Evolutionary conservation across 371 early-diverging fungal genomes (phyloP).

Genomic region (Mortierella sp.): DNA sequence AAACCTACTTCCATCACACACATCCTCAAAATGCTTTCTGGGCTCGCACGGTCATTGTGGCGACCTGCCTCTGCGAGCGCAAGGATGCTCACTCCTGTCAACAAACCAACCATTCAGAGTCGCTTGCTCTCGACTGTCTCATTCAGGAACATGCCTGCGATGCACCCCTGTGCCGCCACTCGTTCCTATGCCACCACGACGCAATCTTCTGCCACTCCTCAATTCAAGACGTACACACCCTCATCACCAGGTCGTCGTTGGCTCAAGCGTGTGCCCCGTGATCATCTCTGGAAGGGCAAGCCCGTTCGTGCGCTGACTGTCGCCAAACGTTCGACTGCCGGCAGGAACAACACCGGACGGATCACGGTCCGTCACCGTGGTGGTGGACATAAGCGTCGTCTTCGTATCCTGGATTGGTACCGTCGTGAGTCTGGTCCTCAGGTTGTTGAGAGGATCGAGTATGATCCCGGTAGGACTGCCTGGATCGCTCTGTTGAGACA

Average conservation of each 20-base stretch:
- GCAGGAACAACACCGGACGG: slow-evolving; percentile 91
- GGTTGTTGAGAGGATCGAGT: slow-evolving; percentile 90
- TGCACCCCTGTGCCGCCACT: background rate
- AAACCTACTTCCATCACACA: background rate
- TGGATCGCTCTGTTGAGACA: slow-evolving; percentile 90
- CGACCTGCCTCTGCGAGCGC: slow-evolving; percentile 27
- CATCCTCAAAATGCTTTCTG: slow-evolving; percentile 33
- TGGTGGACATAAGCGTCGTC: slow-evolving; percentile 93
- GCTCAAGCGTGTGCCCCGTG: slow-evolving; percentile 89
- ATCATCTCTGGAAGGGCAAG: slow-evolving; percentile 92
- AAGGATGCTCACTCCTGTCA: slow-evolving; percentile 27
- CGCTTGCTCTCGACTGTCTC: slow-evolving; percentile 11
- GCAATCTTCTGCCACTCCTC: slow-evolving; percentile 38
- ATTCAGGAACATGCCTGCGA: slow-evolving; percentile 21
- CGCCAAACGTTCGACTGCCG: slow-evolving; percentile 86
- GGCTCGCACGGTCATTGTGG: slow-evolving; percentile 46
- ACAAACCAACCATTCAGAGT: slow-evolving; percentile 9
- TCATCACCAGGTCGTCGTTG: slow-evolving; percentile 90
- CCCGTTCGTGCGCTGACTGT: slow-evolving; percentile 85
- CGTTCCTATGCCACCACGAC: slow-evolving; percentile 39
- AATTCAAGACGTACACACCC: slow-evolving; percentile 93
- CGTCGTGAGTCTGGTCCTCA: slow-evolving; percentile 83
- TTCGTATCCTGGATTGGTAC: slow-evolving; percentile 90
- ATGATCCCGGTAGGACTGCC: slow-evolving; percentile 96
- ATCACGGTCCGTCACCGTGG: slow-evolving; percentile 96